Percentiles rank a stretch among this genome's conserved stretches.
Evolutionary conservation across 2,329 filamentous ascomycete species (phyloP).

Genomic region (Diaporthe eres): DNA sequence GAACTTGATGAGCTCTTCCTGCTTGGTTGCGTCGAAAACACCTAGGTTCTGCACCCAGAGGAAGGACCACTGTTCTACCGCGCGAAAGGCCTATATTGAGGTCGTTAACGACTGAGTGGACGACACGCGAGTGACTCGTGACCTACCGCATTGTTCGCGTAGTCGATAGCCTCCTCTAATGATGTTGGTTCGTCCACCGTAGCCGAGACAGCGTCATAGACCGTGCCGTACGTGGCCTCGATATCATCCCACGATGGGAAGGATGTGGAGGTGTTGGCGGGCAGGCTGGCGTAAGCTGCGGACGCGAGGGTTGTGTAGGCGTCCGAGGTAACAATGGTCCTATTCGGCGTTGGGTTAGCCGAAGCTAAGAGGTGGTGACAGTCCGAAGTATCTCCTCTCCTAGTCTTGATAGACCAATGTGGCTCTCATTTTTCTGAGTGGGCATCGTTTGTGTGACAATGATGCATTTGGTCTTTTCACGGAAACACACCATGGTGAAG

Average conservation of each 20-base stretch:
- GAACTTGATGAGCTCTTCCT: background rate
- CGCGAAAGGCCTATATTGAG: background rate
- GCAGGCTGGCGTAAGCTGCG: constrained; percentile 4
- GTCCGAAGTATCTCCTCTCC: too few species aligned
- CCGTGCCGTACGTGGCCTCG: constrained; percentile 10
- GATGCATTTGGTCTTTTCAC: too few species aligned
- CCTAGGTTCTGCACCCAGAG: constrained; percentile 23
- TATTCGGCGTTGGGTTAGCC: background rate
- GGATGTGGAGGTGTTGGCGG: background rate
- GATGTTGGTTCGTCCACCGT: background rate
- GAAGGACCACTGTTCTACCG: constrained; percentile 19
- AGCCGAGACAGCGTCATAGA: constrained; percentile 18
- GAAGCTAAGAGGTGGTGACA: too few species aligned
- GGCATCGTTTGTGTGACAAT: too few species aligned
- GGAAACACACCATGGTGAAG: background rate
- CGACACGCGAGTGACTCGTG: background rate
- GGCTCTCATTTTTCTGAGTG: too few species aligned
- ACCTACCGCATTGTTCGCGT: constrained; percentile 4
- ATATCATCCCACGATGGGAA: constrained; percentile 17
- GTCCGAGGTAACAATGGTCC: constrained; percentile 11
- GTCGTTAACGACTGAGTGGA: background rate
- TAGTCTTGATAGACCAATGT: background rate
- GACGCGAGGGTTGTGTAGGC: constrained; percentile 12
- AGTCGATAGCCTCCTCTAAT: background rate
- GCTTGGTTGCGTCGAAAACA: background rate